Percentiles rank a stretch among this genome's conserved stretches.
Conservation (phyloP, 371 early-diverging fungal genomes). For the Fennellomyces sp. region DNA sequence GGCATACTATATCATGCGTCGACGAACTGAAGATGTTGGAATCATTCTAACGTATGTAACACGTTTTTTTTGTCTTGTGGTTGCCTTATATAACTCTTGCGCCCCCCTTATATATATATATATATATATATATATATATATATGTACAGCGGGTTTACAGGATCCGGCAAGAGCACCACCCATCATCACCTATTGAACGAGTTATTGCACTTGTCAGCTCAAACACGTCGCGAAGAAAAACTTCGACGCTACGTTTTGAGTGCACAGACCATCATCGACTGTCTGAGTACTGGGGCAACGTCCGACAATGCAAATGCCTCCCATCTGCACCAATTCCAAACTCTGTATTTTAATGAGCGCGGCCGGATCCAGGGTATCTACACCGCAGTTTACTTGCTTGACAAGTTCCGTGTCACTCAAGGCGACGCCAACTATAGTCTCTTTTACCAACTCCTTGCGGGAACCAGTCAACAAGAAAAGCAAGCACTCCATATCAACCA, state of each 20-base stretch:
- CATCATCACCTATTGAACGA: slow-evolving; percentile 67
- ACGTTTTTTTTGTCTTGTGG: too few species aligned
- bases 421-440: slow-evolving; percentile 80
- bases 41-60: slow-evolving; percentile 34
- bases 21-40: slow-evolving; percentile 35
- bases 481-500: slow-evolving; percentile 59
- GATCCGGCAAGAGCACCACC: slow-evolving; percentile 79
- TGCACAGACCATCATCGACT: slow-evolving; percentile 62
- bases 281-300: slow-evolving; percentile 68
- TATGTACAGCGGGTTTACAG: slow-evolving; percentile 62
- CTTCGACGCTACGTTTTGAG: slow-evolving; percentile 62
- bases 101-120: neutral
- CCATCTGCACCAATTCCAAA: slow-evolving; percentile 74
- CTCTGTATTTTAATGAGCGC: slow-evolving; percentile 78
- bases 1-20: slow-evolving; percentile 39
- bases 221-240: slow-evolving; percentile 57
- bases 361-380: slow-evolving; percentile 82
- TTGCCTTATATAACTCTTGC: too few species aligned
- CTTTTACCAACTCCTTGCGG: slow-evolving; percentile 79
- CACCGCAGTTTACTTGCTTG: slow-evolving; percentile 80
- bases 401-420: slow-evolving; percentile 70
- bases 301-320: slow-evolving; percentile 63
- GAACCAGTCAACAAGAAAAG: slow-evolving; percentile 62
- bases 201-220: slow-evolving; percentile 60
- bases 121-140: neutral